Percentiles rank a stretch among this genome's conserved stretches.
Conservation (phyloP, 176 grass and related monocot genomes). For the Alopecurus myosuroides region DNA sequence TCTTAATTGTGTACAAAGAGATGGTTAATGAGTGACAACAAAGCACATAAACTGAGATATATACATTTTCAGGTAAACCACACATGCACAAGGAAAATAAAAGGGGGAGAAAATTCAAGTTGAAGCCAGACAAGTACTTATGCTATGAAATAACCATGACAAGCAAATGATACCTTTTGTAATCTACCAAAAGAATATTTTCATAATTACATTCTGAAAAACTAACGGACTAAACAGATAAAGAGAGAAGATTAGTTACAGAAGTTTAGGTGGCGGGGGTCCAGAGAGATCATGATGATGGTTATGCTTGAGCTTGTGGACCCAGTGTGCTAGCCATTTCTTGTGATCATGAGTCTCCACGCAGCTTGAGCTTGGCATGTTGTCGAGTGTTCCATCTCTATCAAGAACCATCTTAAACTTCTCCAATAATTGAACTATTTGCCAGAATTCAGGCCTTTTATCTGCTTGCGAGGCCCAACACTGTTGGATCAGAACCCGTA, state of each 20-base stretch:
- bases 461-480: slow-evolving; percentile 68
- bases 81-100: neutral
- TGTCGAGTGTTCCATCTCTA: slow-evolving; percentile 62
- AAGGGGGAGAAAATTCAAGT: neutral
- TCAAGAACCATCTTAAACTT: slow-evolving; percentile 61
- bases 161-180: neutral
- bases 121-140: neutral
- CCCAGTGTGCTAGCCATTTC: slow-evolving; percentile 60
- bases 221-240: slow-evolving; percentile 20
- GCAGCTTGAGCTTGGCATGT: slow-evolving; percentile 45
- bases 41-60: neutral
- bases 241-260: slow-evolving; percentile 32
- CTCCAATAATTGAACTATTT: slow-evolving; percentile 76
- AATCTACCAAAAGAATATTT: neutral
- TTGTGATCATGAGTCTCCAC: slow-evolving; percentile 60
- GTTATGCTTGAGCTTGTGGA: slow-evolving; percentile 61
- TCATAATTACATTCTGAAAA: slow-evolving; percentile 24
- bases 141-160: neutral
- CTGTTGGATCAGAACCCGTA: slow-evolving; percentile 71
- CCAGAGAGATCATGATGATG: slow-evolving; percentile 42
- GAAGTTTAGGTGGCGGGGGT: slow-evolving; percentile 46
- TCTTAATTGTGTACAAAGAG: neutral
- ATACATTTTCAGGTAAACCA: neutral
- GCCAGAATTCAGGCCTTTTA: slow-evolving; percentile 88
- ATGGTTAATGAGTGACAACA: neutral